Base-by-base conservation (phyloP, 768 basidiomycete genomes). In the Chalciporus chontae region DNA sequence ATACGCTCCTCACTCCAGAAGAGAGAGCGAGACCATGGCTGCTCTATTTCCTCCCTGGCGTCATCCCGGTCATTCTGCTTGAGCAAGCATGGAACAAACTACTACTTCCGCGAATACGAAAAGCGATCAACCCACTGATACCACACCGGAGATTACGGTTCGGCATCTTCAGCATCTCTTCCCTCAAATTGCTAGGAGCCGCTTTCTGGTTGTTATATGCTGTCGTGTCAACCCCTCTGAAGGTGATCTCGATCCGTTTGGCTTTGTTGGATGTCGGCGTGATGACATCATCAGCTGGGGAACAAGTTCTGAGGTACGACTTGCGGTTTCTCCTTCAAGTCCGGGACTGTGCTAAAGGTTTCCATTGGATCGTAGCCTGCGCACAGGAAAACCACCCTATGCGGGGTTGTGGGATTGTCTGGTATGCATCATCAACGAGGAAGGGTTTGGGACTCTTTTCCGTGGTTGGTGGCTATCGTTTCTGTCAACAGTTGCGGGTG, bases 21-120 rank as follows among this genome's bases (percentile, higher is more conserved):
- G 88, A 90, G 63, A 78, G 81, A 40, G 75, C 77, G 26, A 75
- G 75, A 11, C 88, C 87, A 4, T 90, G 86, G 86, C 72, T 83
- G 17, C 65, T 90, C 37, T 90, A 87, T 63, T 55, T 85, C 37
- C 87, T 86, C 8, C 88, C 88, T 0, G 87, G 77, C 14, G 61
- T 81, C 27, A 60, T 77, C 19, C 52, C 65, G 4, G 67, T 73
- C 3, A 60, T 76, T 34, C 45, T 73, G 15, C 43, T 73, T 23
- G 73, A 76, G 47, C 59, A 77, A 17, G 50, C 60, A 3, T 77
- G 72, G 52, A 59, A 66, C 29, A 63, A 70, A 21, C 50, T 76
- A 34, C 73, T 88, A 53, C 66, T 81, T 13, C 76, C 84, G 14
- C 32, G 32, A 32, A 55, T 65, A 13, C 13, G 19, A 5, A n/a